phyloP scores from a whole-genome alignment of 768 basidiomycete species.

The Dentipellis fragilis region DNA sequence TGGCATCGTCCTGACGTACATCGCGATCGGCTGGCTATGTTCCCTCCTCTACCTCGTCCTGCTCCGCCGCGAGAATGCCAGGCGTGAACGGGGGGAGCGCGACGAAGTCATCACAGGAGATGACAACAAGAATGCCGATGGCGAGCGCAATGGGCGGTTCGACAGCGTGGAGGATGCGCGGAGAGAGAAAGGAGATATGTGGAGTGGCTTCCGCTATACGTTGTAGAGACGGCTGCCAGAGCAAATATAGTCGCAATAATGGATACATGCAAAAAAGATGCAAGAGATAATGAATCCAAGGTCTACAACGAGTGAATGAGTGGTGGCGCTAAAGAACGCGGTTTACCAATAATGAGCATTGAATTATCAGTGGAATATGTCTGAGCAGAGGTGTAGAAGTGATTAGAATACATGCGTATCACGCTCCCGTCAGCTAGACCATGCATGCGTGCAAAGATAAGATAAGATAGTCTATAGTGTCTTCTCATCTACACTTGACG shows the following conservation, averaged over 20 bases:
- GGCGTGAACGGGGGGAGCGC: constrained; percentile 55
- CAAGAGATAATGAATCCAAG: not conserved
- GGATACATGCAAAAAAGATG: not conserved
- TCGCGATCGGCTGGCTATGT: constrained; percentile 50
- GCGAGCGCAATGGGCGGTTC: constrained; percentile 37
- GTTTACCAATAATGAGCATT: not conserved
- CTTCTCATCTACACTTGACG: constrained; percentile 28
- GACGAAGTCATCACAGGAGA: constrained; percentile 53
- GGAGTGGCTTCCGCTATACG: constrained; percentile 68
- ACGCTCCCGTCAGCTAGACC: not conserved
- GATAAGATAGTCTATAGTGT: not conserved
- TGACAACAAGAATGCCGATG: constrained; percentile 32
- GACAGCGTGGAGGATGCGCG: constrained; percentile 46
- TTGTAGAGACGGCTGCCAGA: constrained; percentile 21
- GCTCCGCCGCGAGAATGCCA: constrained; percentile 48
- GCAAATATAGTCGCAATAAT: not conserved
- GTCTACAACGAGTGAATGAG: too few relatives aligned
- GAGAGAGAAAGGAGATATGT: constrained; percentile 54
- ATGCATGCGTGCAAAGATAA: constrained; percentile 1
- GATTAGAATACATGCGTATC: not conserved
- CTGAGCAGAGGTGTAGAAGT: constrained; percentile 5
- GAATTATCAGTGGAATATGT: not conserved
- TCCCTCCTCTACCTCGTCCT: constrained; percentile 37
- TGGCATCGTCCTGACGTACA: constrained; percentile 60
- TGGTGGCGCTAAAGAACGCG: too few relatives aligned